Evolutionary conservation across 768 basidiomycete genomes (phyloP).

Genomic region (Gyrodon lividus): DNA sequence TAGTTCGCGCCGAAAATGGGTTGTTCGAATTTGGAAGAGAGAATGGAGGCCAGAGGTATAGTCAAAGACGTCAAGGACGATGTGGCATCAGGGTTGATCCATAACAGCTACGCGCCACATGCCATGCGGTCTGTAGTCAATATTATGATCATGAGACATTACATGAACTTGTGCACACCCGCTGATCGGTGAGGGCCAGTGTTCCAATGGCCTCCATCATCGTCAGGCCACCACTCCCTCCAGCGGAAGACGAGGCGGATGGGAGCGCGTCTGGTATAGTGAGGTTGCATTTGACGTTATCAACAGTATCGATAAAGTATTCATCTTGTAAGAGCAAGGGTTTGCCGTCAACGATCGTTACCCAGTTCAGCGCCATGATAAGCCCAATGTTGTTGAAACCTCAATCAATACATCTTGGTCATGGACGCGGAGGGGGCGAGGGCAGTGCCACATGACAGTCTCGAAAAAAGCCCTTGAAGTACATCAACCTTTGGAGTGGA

Average conservation of each 20-base stretch:
- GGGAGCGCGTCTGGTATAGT: constrained; percentile 56
- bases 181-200: constrained; percentile 67
- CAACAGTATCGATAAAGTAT: constrained; percentile 52
- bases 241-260: constrained; percentile 39
- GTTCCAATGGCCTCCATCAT: constrained; percentile 59
- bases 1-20: constrained; percentile 72
- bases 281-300: constrained; percentile 60
- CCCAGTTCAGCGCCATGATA: constrained; percentile 78
- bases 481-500: neutral
- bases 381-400: neutral
- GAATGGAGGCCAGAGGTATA: constrained; percentile 60
- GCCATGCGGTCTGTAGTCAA: constrained; percentile 2
- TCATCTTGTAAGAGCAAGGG: constrained; percentile 69
- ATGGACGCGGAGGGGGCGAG: neutral
- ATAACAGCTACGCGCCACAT: constrained; percentile 53
- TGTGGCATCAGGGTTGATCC: constrained; percentile 40
- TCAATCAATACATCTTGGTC: neutral
- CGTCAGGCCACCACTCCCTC: constrained; percentile 53
- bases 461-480: neutral
- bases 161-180: constrained; percentile 44
- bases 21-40: constrained; percentile 73
- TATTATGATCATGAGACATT: neutral
- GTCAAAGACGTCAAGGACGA: constrained; percentile 43
- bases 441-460: neutral
- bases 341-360: constrained; percentile 55